Evolutionary conservation across 768 basidiomycete species (phyloP).

Genomic region (Russula compacta): DNA sequence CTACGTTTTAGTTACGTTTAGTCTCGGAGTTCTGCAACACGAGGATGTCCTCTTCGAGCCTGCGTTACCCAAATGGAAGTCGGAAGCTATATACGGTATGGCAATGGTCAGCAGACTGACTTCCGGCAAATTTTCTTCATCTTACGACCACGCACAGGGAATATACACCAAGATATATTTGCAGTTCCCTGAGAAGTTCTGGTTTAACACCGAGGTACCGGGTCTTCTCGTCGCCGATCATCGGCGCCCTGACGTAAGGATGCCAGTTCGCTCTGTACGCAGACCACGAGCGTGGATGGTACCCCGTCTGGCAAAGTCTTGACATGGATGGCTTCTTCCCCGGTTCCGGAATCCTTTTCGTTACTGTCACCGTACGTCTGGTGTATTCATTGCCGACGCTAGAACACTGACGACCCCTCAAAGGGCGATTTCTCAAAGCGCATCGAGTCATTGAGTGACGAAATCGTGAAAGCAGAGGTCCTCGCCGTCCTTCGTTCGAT

Average conservation of each 20-base stretch:
- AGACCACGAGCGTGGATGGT: slow-evolving; percentile 47
- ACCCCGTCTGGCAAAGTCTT: slow-evolving; percentile 60
- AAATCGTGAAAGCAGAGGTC: slow-evolving; percentile 42
- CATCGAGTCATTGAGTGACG: slow-evolving; percentile 43
- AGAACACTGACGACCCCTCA: not conserved
- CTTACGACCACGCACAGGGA: slow-evolving; percentile 25
- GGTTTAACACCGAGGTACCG: slow-evolving; percentile 39
- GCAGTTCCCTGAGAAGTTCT: slow-evolving; percentile 53
- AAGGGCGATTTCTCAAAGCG: slow-evolving; percentile 56
- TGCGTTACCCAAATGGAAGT: slow-evolving; percentile 46
- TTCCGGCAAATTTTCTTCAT: not conserved
- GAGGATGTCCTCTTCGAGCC: slow-evolving; percentile 51
- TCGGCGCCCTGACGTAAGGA: not conserved
- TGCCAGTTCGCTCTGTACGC: slow-evolving; percentile 48
- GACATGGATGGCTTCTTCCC: slow-evolving; percentile 51
- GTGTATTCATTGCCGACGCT: too few relatives aligned
- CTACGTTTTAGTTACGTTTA: slow-evolving; percentile 60
- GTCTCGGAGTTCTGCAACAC: slow-evolving; percentile 60
- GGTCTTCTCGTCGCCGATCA: not conserved
- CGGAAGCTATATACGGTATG: slow-evolving; percentile 55
- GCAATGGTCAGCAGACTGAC: slow-evolving; percentile 37
- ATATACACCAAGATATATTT: slow-evolving; percentile 65
- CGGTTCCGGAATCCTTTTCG: slow-evolving; percentile 49
- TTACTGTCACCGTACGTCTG: slow-evolving; percentile 36
- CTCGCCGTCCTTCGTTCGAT: slow-evolving; percentile 48